These are phyloP conservation scores for Malassezia arunalokei DNA, from an alignment of 1,284 basidiomycete genomes.

Conservation along the genomic window DNA sequence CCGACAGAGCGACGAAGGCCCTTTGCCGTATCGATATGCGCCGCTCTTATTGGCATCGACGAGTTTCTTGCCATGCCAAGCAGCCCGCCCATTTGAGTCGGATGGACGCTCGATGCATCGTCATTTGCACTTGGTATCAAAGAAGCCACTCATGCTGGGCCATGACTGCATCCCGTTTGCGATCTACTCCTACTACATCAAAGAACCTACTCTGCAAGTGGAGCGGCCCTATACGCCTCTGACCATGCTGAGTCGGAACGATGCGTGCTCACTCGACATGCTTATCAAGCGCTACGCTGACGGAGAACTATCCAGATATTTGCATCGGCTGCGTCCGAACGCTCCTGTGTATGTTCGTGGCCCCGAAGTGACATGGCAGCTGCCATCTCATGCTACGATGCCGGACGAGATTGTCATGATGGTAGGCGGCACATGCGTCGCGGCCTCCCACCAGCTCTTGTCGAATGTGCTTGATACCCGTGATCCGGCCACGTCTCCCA, in stretches of 20 bases:
- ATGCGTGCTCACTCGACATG: background rate
- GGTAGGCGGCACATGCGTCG: constrained; percentile 16
- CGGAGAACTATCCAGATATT: constrained; percentile 18
- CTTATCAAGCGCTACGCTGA: constrained; percentile 15
- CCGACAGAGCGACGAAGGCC: background rate
- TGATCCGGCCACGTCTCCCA: background rate
- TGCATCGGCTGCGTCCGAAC: constrained; percentile 6
- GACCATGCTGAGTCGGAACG: background rate
- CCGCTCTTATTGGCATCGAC: background rate
- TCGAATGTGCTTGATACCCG: background rate
- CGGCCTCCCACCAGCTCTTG: constrained; percentile 14
- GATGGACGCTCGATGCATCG: constrained; percentile 2
- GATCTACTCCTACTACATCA: constrained; percentile 13
- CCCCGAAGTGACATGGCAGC: constrained; percentile 13
- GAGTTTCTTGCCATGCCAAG: background rate
- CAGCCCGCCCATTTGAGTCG: background rate
- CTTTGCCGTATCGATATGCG: background rate
- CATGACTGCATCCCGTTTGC: background rate
- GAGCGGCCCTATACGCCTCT: constrained; percentile 19
- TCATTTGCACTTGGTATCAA: background rate
- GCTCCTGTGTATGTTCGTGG: constrained; percentile 12
- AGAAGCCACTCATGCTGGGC: background rate
- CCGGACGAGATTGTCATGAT: constrained; percentile 15
- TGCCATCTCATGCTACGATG: background rate
- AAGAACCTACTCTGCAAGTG: constrained; percentile 17